Base-by-base conservation (phyloP, 495 filamentous ascomycete genomes). In the Staphylotrichum longicolle region DNA sequence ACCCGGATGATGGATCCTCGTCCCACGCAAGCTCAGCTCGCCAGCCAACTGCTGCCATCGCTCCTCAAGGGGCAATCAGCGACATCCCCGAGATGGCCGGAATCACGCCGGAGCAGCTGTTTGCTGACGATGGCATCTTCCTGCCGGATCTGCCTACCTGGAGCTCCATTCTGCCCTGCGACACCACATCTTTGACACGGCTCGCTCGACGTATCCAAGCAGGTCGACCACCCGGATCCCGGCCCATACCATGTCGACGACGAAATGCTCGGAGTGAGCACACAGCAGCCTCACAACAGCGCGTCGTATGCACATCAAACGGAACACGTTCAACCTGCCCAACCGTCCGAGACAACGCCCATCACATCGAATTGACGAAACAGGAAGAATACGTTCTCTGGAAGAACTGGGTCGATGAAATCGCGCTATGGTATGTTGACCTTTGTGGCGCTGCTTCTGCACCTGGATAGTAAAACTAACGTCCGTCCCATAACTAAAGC, bases 381-480 rank as follows among this genome's bases (percentile, higher is more conserved):
- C 50, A 53, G 50, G 50, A 53, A 39, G 50, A 53, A 10, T 53
- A 39, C 34, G 50, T 39, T 6, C 50, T 53, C 2, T 53, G 50
- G 50, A 53, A 53, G 34, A 53, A 53, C 50, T 53, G 50, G 50
- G 50, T 53, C 3, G 50, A 53, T 37, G 50, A 53, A 14, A 53
- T 53, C 30, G 33, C 50, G 0, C 33, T 34, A 3, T 53, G 50
- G 50, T 39, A 39, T 20, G 50, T 53, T 39, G 1, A 4, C 46
- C 32, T 15, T 48, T n/a, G n/a, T n/a, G n/a, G n/a, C n/a, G n/a
- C n/a, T 27, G 20, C 20, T 27, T 27, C 20, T 27, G 20, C 20
- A 27, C 20, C 4, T 32, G 15, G n/a, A 3, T 48, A 8, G 30
- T 7, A 32, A 48, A 30, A 7, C 27, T 47, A 15, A 27, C 20